Evolutionary conservation across 768 basidiomycete genomes (phyloP), one percentile per base, ranked within the genome.

Genomic region (Kwoniella mangroviensis): DNA sequence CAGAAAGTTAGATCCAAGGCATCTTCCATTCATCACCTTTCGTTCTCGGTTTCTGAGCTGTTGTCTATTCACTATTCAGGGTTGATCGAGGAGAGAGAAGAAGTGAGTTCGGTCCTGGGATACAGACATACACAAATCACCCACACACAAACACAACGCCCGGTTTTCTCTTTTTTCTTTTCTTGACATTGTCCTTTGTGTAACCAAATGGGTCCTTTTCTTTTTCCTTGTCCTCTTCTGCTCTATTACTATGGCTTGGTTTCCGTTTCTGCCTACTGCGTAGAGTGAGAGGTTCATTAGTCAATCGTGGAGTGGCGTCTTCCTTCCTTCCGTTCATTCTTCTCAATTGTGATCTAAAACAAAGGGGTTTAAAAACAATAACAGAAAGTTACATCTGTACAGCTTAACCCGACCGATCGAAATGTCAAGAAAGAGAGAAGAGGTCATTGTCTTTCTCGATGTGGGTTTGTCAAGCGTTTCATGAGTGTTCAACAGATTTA

Each of bases 61-160:
- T 57, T 57, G 3, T 57, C 56, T 57, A 26, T 34, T 57, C 56
- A 57, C 56, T 57, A 26, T 34, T 57, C 56, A 57, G 56, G 56
- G 56, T 24, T 24, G 15, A 15, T 52, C 11, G 34, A 34, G 34
- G 34, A 34, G 34, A 34, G 34, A 34, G 34, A 34, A 34, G 34
- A 34, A 4, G 34, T 34, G 34, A 34, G 19, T 49, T 49, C 45
- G 45, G 45, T 49, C 45, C 3, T 49, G 34, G 34, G 34, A 26
- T 34, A 34, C 34, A 34, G 34, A 13, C 7, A 49, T 49, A 49
- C 45, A 49, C 45, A 49, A 9, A 49, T 26, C 26, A 26, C 15
- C 2, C 10, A 11, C 45, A 49, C 45, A 49, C 45, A 49, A 49
- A 49, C 45, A 49, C 45, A 11, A 49, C 45, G 45, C 45, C 45